Evolutionary conservation across 371 early-diverging fungal genomes (phyloP).

Genomic region (Globomyces sp.): DNA sequence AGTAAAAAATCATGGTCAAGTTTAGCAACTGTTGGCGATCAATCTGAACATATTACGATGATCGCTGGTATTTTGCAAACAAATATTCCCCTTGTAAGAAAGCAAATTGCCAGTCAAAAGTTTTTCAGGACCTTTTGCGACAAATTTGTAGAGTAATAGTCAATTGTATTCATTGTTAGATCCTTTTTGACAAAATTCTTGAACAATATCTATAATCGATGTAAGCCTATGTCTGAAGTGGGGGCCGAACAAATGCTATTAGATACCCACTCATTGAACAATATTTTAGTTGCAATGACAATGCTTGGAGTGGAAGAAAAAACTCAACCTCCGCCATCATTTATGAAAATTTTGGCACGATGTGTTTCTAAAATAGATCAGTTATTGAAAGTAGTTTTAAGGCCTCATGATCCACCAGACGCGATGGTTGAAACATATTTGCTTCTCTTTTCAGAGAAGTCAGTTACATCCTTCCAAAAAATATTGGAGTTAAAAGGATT

Average conservation of each 20-base stretch:
- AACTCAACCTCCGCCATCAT: constrained; percentile 56
- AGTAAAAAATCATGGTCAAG: constrained; percentile 73
- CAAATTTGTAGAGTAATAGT: constrained; percentile 78
- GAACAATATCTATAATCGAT: constrained; percentile 58
- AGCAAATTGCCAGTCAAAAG: constrained; percentile 63
- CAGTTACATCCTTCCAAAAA: background rate
- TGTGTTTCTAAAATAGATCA: constrained; percentile 79
- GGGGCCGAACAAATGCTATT: constrained; percentile 90
- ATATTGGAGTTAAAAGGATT: constrained; percentile 4
- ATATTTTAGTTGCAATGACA: constrained; percentile 70
- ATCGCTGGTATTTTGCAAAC: constrained; percentile 55
- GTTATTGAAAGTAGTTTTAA: constrained; percentile 85
- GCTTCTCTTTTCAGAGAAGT: constrained; percentile 65
- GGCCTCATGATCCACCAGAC: constrained; percentile 78
- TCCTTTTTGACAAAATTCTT: constrained; percentile 63
- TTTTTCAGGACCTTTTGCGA: constrained; percentile 87
- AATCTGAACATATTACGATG: constrained; percentile 78
- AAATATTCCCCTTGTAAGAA: constrained; percentile 55
- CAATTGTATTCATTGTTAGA: constrained; percentile 32
- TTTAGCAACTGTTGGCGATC: constrained; percentile 87
- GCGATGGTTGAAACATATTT: constrained; percentile 84
- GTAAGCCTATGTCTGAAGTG: constrained; percentile 79
- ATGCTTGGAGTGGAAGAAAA: constrained; percentile 52
- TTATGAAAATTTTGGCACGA: constrained; percentile 73
- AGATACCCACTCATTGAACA: constrained; percentile 88